Percentiles rank a stretch among this genome's conserved stretches.
These are phyloP conservation scores for Myxozyma kluyveri DNA, from an alignment of 805 yeast genomes.

Conservation along the genomic window DNA sequence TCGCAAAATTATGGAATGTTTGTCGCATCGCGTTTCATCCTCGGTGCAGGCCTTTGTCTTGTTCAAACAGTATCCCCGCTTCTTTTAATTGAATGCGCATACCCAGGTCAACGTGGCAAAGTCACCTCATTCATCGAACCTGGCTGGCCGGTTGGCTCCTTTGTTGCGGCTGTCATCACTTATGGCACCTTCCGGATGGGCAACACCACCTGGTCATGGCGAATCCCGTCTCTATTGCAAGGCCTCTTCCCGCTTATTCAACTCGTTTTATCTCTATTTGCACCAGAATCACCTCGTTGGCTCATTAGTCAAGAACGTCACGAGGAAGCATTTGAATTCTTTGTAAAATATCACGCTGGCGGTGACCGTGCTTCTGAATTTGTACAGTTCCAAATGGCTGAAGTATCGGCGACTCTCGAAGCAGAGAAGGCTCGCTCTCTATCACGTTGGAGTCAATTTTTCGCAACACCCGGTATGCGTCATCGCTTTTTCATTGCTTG, in stretches of 20 bases:
- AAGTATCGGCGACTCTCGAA: constrained; percentile 44
- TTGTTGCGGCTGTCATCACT: constrained; percentile 51
- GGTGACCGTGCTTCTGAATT: constrained; percentile 38
- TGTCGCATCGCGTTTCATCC: constrained; percentile 40
- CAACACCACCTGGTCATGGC: constrained; percentile 47
- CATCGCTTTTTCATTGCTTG: constrained; percentile 43
- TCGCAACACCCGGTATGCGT: constrained; percentile 43
- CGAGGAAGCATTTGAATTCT: constrained; percentile 51
- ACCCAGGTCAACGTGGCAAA: constrained; percentile 26
- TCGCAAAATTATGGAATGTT: constrained; percentile 43
- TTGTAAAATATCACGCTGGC: constrained; percentile 46
- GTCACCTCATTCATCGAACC: constrained; percentile 40
- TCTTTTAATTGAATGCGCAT: constrained; percentile 14
- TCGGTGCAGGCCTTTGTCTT: constrained; percentile 38
- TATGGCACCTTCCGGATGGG: constrained; percentile 43
- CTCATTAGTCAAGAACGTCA: constrained; percentile 56
- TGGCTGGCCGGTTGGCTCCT: constrained; percentile 43
- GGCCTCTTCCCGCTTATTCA: constrained; percentile 48
- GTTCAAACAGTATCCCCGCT: constrained; percentile 7
- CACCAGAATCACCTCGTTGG: constrained; percentile 67
- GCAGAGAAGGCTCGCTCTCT: constrained; percentile 41
- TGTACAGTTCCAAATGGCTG: constrained; percentile 44
- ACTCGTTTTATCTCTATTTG: constrained; percentile 50
- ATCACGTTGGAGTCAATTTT: constrained; percentile 43
- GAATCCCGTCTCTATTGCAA: constrained; percentile 55